Evolutionary conservation across 2,329 filamentous ascomycete species (phyloP), one percentile per base, ranked within the genome.

Genomic region (Monosporascus sp.): DNA sequence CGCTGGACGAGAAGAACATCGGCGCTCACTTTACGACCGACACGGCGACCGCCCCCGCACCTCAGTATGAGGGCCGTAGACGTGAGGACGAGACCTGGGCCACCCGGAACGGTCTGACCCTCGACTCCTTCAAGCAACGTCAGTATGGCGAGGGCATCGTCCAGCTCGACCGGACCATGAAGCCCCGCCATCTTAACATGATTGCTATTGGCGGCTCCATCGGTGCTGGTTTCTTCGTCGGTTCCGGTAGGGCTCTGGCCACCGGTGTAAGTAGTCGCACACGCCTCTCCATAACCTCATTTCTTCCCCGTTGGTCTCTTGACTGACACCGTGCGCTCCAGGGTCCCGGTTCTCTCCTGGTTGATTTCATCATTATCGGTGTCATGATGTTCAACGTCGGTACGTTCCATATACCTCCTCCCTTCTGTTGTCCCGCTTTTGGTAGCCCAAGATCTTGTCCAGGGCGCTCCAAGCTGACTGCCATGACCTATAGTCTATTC

Each of bases 141-240:
- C 64, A 70, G 56, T 67, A 68, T 49, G 68, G 66, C 48, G 37
- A 57, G 34, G 66, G 67, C 38, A 60, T 68, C 51, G 65, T 69
- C 50, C 69, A 73, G 60, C 63, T 74, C 51, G 70, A 73, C 51
- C 68, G 70, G 38, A 61, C 59, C 52, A 75, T 79, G 69, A 75
- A 77, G 62, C 70, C 72, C 27, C 71, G 76, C 51, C 76, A 79
- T 65, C 65, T 79, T 58, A 74, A 79, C 67, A 78, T 78, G 75
- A 78, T 78, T 60, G 75, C 75, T 54, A 78, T 79, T 45, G 76
- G 77, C 57, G 77, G 77, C 56, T 79, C 78, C 24, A 84, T 84
- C 46, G 81, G 81, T 64, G 80, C 81, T 55, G 81, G 81, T 68
- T 82, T 84, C 73, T 84, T 83, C 67, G 81, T 84, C 56, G 80